phyloP scores from a whole-genome alignment of 805 yeast species.

The Candida maesae region DNA sequence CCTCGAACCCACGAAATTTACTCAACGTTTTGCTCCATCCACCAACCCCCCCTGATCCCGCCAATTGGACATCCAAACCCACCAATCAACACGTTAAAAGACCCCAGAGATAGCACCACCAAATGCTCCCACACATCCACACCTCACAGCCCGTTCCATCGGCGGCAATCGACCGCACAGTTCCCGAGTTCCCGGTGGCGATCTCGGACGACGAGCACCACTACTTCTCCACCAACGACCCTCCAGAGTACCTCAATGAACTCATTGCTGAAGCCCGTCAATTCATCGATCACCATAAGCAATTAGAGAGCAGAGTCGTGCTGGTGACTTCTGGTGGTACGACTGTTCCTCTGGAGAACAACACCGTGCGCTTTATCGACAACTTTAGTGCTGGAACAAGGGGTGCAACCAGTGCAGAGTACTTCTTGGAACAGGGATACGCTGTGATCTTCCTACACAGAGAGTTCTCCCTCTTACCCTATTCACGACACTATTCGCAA shows the following conservation, averaged over 20 bases:
- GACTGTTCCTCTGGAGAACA: slow-evolving; percentile 94
- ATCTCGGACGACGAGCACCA: slow-evolving; percentile 62
- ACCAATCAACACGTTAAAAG: too few species aligned
- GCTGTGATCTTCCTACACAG: slow-evolving; percentile 92
- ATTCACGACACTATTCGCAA: slow-evolving; percentile 84
- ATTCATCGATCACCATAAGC: slow-evolving; percentile 57
- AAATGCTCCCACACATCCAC: slow-evolving; percentile 31
- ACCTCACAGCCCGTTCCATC: slow-evolving; percentile 69
- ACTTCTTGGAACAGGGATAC: slow-evolving; percentile 78
- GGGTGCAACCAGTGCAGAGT: slow-evolving; percentile 95
- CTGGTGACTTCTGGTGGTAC: slow-evolving; percentile 96
- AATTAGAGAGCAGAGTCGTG: slow-evolving; percentile 50
- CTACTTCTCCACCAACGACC: slow-evolving; percentile 67
- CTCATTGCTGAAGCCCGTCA: slow-evolving; percentile 52
- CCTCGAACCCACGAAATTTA: too few species aligned
- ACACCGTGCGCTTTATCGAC: slow-evolving; percentile 94
- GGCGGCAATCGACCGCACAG: slow-evolving; percentile 74
- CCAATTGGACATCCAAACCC: too few species aligned
- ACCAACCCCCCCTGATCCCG: too few species aligned
- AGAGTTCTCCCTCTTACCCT: slow-evolving; percentile 88
- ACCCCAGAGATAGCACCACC: too few species aligned
- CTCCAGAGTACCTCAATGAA: slow-evolving; percentile 70
- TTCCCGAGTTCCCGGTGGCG: slow-evolving; percentile 79
- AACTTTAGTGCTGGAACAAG: slow-evolving; percentile 97
- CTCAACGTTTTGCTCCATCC: too few species aligned